Evolutionary conservation across 2,329 filamentous ascomycete genomes (phyloP), one percentile per base, ranked within the genome.

Genomic region (Neofusicoccum ribis): DNA sequence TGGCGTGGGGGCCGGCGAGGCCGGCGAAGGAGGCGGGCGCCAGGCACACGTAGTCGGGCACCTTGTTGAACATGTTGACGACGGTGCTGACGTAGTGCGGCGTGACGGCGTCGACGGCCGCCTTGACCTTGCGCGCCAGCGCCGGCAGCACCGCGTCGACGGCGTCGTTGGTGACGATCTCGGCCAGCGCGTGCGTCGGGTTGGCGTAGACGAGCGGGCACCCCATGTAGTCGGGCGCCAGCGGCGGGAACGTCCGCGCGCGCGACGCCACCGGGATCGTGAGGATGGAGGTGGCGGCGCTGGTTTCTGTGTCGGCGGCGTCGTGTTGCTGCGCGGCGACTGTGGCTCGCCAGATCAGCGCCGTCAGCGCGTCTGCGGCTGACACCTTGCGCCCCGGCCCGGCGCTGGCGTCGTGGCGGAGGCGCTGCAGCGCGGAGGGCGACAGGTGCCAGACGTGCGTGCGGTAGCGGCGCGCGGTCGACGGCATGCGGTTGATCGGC

Each of bases 261-360:
- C 56, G 56, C 15, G 27, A 20, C 15, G 41, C 3, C 9, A 60
- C 17, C 15, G 56, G n/a, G 77, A 77, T 84, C 84, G 86, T 31
- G 11, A 37, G 78, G 69, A 84, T 87, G 68, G 86, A 87, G 43
- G 20, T 20, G 20, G 20, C 20, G 20, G 20, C 20, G 20, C 20
- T 20, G 20, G 17, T 17, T 17, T 20, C 20, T n/a, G n/a, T n/a
- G n/a, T n/a, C n/a, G n/a, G n/a, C n/a, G 56, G 85, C 85, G 68
- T 84, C 81, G 23, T 72, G 70, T 12, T 68, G 66, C 1, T 66
- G 69, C 31, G 74, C 70, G 9, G 79, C 76, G 63, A 84, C 82
- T 49, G 88, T 79, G 0, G 82, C 83, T 67, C 84, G 80, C 43
- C 79, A 81, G 52, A 88, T 74, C 20, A 89, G 77, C 8, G 81